Conservation (phyloP, 257 asterid genomes). For the Leonotis leonurus region DNA sequence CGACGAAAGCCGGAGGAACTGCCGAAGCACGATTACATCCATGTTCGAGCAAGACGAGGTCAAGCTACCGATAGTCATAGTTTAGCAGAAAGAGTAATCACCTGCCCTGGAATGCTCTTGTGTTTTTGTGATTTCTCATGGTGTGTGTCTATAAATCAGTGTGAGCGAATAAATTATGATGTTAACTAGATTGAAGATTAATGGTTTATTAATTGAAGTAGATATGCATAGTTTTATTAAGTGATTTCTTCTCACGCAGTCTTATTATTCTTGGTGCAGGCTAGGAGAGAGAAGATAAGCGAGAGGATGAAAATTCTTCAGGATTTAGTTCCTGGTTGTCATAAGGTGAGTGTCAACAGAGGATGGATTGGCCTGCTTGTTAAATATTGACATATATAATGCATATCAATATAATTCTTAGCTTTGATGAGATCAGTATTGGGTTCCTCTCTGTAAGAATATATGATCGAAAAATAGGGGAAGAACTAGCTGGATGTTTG, state of each 20-base stretch:
- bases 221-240: background rate
- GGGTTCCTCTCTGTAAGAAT: background rate
- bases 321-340: conserved; percentile 58
- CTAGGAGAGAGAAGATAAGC: conserved; percentile 57
- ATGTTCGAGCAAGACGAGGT: conserved; percentile 71
- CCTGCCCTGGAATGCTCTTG: background rate
- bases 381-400: background rate
- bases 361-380: background rate
- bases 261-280: conserved; percentile 32
- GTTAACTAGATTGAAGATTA: background rate
- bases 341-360: conserved; percentile 35
- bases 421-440: background rate
- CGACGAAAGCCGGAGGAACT: conserved; percentile 32
- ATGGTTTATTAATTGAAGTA: background rate
- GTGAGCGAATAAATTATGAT: background rate
- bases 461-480: background rate
- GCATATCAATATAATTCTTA: background rate
- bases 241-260: background rate
- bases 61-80: conserved; percentile 75
- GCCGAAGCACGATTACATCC: conserved; percentile 57
- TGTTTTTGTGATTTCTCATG: background rate
- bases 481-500: background rate
- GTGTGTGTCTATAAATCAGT: background rate
- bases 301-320: conserved; percentile 64
- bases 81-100: conserved; percentile 59